Evolutionary conservation across 108 stramenopile species (phyloP).

Genomic region (Pseudonitzschia pungens): DNA sequence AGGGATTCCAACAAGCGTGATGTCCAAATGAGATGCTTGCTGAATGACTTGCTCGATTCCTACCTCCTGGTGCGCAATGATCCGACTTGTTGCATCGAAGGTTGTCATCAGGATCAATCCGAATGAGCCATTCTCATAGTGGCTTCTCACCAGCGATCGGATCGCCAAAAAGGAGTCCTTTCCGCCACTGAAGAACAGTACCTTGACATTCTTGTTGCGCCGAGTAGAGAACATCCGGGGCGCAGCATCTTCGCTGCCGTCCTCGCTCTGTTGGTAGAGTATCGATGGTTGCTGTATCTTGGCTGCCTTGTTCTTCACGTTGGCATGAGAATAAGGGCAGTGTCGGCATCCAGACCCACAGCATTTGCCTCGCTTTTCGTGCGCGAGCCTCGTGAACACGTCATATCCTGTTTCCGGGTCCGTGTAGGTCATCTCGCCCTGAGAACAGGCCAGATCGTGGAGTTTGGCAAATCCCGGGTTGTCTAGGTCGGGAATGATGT

Average conservation of each 20-base stretch:
- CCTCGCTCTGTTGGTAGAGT: conserved; percentile 44
- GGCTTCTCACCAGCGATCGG: conserved; percentile 60
- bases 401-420: conserved; percentile 88
- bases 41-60: conserved; percentile 62
- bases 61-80: conserved; percentile 88
- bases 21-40: conserved; percentile 70
- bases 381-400: conserved; percentile 88
- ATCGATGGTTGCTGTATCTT: conserved; percentile 73
- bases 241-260: not conserved
- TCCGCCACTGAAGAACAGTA: conserved; percentile 89
- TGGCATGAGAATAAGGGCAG: conserved; percentile 87
- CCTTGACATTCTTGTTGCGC: conserved; percentile 37
- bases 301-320: conserved; percentile 64
- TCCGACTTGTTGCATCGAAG: conserved; percentile 75
- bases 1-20: conserved; percentile 83
- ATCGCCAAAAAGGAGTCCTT: conserved; percentile 91
- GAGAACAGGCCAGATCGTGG: conserved; percentile 59
- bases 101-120: conserved; percentile 83
- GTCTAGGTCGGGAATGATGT: conserved; percentile 17
- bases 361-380: conserved; percentile 83
- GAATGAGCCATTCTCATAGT: conserved; percentile 33
- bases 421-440: conserved; percentile 51
- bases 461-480: conserved; percentile 35
- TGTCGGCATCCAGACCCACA: conserved; percentile 93
- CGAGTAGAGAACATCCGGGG: conserved; percentile 24